These are phyloP conservation scores for Nitzschia putrida DNA, from an alignment of 108 stramenopile genomes.

Conservation along the genomic window DNA sequence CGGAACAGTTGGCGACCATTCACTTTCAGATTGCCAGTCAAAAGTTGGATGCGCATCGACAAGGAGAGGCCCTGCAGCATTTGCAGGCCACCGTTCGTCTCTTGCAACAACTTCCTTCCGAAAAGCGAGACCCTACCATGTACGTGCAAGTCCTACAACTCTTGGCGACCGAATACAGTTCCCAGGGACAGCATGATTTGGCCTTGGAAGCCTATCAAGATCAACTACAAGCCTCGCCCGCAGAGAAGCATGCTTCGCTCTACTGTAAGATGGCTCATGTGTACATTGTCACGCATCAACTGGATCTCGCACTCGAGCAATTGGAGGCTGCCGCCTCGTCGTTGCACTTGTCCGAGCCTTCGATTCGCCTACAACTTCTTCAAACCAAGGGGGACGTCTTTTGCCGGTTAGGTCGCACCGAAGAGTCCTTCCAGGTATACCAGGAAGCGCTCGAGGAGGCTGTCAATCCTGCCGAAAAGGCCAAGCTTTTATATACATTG, in stretches of 20 bases:
- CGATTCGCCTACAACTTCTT: conserved; percentile 29
- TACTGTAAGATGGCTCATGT: conserved; percentile 38
- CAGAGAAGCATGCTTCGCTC: conserved; percentile 17
- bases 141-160: conserved; percentile 32
- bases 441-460: conserved; percentile 31
- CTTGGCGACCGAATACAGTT: conserved; percentile 31
- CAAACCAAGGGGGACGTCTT: conserved; percentile 44
- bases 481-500: conserved; percentile 36
- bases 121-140: conserved; percentile 27
- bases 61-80: conserved; percentile 38
- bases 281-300: conserved; percentile 19
- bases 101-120: conserved; percentile 20
- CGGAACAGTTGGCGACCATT: conserved; percentile 28
- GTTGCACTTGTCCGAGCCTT: conserved; percentile 4
- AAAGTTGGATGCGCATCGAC: conserved; percentile 19
- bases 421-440: conserved; percentile 30
- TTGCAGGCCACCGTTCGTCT: conserved; percentile 27
- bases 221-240: neutral
- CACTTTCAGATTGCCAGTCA: conserved; percentile 32
- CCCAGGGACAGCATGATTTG: conserved; percentile 24
- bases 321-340: conserved; percentile 20
- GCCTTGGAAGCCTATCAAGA: conserved; percentile 30
- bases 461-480: conserved; percentile 32
- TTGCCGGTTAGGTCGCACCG: conserved; percentile 32
- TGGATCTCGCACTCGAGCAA: conserved; percentile 30